phyloP scores from a whole-genome alignment of 805 yeast genomes.

The Starmerella floris region DNA sequence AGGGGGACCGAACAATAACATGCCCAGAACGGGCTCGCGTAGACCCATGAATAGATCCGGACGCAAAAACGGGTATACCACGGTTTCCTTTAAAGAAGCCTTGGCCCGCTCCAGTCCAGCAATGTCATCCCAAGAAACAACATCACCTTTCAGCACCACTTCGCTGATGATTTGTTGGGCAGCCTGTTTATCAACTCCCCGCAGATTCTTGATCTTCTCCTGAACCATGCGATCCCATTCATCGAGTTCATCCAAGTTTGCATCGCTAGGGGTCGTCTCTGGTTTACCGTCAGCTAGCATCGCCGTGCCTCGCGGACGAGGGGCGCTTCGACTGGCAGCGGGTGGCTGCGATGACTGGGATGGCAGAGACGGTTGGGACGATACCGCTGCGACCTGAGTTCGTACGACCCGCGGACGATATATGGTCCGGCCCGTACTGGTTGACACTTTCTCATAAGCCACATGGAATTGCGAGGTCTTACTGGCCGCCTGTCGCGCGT shows the following conservation, averaged over 20 bases:
- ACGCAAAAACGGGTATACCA: constrained; percentile 85
- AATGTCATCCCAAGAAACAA: constrained; percentile 88
- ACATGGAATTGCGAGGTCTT: constrained; percentile 15
- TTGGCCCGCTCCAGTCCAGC: constrained; percentile 89
- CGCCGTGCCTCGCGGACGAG: background rate
- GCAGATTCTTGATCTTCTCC: constrained; percentile 27
- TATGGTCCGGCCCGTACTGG: constrained; percentile 11
- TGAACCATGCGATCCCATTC: constrained; percentile 28
- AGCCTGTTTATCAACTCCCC: constrained; percentile 65
- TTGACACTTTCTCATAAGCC: constrained; percentile 14
- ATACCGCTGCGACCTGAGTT: background rate
- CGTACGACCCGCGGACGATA: constrained; percentile 17
- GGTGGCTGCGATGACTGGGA: background rate
- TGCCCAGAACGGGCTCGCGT: constrained; percentile 91
- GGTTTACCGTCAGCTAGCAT: constrained; percentile 13
- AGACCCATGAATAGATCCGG: constrained; percentile 86
- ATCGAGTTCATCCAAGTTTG: constrained; percentile 13
- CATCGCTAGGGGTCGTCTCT: background rate
- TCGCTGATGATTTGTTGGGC: constrained; percentile 80
- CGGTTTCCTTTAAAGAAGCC: constrained; percentile 79
- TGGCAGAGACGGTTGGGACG: background rate
- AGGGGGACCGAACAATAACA: constrained; percentile 93
- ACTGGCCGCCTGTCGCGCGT: constrained; percentile 2
- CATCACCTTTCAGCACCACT: constrained; percentile 78
- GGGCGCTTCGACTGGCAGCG: background rate